These are phyloP conservation scores for Solanum chacoense DNA, from an alignment of 305 asterid genomes.

Conservation along the genomic window DNA sequence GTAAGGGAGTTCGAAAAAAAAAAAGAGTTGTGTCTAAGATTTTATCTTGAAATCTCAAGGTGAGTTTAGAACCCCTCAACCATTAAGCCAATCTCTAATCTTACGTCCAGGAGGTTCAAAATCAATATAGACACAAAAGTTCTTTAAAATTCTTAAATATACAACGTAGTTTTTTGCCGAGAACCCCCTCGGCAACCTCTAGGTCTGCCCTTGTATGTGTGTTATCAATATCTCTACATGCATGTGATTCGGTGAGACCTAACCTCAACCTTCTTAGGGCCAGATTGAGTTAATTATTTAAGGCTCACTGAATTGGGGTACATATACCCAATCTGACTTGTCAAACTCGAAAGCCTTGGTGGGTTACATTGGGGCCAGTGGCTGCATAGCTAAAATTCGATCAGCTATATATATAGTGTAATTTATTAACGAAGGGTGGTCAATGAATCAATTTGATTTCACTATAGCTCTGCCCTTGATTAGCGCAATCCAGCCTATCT, in stretches of 20 bases:
- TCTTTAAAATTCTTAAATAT: neutral
- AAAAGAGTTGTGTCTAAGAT: accelerated
- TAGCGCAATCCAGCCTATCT: neutral
- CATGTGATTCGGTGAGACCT: neutral
- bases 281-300: neutral
- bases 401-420: neutral
- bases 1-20: accelerated
- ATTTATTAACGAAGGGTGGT: neutral
- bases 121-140: neutral
- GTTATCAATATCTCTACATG: neutral
- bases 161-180: accelerated
- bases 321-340: neutral
- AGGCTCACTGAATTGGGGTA: neutral
- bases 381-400: neutral
- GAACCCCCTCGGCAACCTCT: neutral
- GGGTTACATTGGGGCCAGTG: neutral
- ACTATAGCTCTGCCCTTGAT: neutral
- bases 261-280: neutral
- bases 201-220: accelerated
- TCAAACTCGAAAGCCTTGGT: neutral
- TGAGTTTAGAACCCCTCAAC: neutral
- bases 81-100: neutral
- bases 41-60: neutral
- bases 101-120: neutral
- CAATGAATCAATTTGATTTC: accelerated